These are phyloP conservation scores for Chytriomyces sp. DNA, from an alignment of 192 early-diverging fungal genomes.

Conservation along the genomic window DNA sequence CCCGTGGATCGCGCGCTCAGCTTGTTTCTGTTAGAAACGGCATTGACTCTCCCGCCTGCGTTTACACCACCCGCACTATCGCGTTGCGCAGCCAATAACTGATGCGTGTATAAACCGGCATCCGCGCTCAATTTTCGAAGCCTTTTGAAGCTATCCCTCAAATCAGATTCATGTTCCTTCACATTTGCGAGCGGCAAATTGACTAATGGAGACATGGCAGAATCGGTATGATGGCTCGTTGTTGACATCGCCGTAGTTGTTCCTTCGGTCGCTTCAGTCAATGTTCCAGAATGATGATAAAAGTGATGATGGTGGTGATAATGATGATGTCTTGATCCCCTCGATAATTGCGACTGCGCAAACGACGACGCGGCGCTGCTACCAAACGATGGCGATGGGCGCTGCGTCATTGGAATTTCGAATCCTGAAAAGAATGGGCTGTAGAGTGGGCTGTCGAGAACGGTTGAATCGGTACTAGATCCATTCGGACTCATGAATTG, in stretches of 20 bases:
- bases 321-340: slow-evolving; percentile 1
- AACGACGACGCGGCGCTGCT: background rate
- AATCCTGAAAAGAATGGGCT: slow-evolving; percentile 23
- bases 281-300: slow-evolving; percentile 3
- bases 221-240: background rate
- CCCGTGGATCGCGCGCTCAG: no score
- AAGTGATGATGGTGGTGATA: slow-evolving; percentile 32
- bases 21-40: no score
- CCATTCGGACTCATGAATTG: background rate
- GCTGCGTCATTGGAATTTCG: slow-evolving; percentile 20
- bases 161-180: background rate
- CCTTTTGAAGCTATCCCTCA: background rate
- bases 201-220: background rate
- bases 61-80: no score
- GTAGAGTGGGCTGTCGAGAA: background rate
- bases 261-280: background rate
- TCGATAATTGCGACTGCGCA: background rate
- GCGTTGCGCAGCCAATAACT: no score
- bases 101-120: slow-evolving; percentile 15
- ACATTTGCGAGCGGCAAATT: slow-evolving; percentile 19
- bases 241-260: background rate
- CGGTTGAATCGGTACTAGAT: background rate
- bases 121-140: slow-evolving; percentile 21
- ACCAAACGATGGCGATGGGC: background rate
- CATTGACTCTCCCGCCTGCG: no score